phyloP scores from a whole-genome alignment of 2,329 filamentous ascomycete genomes.

The Didymella pomorum region DNA sequence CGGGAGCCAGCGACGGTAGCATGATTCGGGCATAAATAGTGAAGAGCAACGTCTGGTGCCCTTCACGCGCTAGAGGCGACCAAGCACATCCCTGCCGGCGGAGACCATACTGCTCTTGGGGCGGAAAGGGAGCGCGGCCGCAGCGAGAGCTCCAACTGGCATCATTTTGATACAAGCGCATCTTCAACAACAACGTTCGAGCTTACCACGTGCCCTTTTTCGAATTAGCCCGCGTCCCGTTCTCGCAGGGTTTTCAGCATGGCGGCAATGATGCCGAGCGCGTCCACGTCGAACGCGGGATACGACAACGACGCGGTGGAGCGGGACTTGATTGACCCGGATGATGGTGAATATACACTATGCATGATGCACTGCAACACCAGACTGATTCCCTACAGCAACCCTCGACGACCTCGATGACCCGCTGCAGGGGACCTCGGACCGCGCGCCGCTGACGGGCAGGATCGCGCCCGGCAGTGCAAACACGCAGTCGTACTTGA shows the following conservation, averaged over 20 bases:
- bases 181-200: conserved; percentile 41
- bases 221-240: conserved; percentile 37
- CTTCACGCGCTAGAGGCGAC: conserved; percentile 26
- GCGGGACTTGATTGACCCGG: conserved; percentile 62
- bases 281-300: conserved; percentile 48
- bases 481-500: conserved; percentile 82
- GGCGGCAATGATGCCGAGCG: conserved; percentile 57
- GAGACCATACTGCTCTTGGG: conserved; percentile 15
- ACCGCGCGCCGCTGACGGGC: conserved; percentile 81
- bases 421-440: conserved; percentile 73
- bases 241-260: conserved; percentile 44
- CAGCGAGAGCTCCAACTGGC: conserved; percentile 19
- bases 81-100: conserved; percentile 34
- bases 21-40: conserved; percentile 38
- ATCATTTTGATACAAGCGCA: conserved; percentile 30
- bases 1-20: conserved; percentile 24
- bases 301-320: conserved; percentile 58
- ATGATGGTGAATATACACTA: conserved; percentile 55
- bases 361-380: conserved; percentile 16
- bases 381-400: conserved; percentile 61
- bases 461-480: conserved; percentile 70
- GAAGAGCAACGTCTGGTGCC: conserved; percentile 35
- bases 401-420: conserved; percentile 94
- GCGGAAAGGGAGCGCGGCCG: conserved; percentile 19
- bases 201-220: conserved; percentile 32